Conservation (phyloP, 352 stramenopile genomes). For the Aphanomyces stellatus region DNA sequence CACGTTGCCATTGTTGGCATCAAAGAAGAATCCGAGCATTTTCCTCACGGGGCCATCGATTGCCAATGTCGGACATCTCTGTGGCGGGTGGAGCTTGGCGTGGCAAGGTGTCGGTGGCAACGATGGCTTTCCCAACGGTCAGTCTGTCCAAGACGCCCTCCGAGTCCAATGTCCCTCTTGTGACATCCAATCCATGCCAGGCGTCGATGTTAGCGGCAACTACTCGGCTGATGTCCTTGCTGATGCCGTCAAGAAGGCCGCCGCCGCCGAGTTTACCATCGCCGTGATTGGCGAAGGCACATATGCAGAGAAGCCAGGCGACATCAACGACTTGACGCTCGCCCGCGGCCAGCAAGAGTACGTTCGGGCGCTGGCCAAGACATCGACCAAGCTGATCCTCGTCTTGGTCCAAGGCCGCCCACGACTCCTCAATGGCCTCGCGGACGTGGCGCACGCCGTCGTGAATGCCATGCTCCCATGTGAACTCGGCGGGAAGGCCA, state of each 20-base stretch:
- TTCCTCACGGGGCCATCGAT: constrained; percentile 57
- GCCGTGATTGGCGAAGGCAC: constrained; percentile 60
- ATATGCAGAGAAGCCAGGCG: constrained; percentile 76
- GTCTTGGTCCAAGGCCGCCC: constrained; percentile 64
- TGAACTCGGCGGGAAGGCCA: constrained; percentile 59
- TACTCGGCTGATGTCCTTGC: constrained; percentile 30
- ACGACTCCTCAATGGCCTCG: constrained; percentile 37
- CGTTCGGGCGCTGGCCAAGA: constrained; percentile 37
- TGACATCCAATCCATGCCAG: constrained; percentile 31
- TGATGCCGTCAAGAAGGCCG: constrained; percentile 31
- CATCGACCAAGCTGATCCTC: constrained; percentile 55
- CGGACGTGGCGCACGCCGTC: constrained; percentile 43
- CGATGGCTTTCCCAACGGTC: constrained; percentile 50
- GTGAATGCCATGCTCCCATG: constrained; percentile 70
- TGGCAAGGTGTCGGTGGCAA: constrained; percentile 59
- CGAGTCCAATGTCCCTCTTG: not conserved
- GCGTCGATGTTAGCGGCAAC: constrained; percentile 42
- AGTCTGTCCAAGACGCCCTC: constrained; percentile 48
- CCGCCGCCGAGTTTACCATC: constrained; percentile 60
- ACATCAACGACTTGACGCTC: constrained; percentile 56
- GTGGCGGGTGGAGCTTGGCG: constrained; percentile 58
- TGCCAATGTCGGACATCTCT: constrained; percentile 62
- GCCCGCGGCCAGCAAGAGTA: constrained; percentile 52
- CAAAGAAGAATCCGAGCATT: constrained; percentile 22
- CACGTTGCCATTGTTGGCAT: constrained; percentile 27